phyloP scores from a whole-genome alignment of 352 stramenopile genomes.

The Globisporangium sylvaticum region DNA sequence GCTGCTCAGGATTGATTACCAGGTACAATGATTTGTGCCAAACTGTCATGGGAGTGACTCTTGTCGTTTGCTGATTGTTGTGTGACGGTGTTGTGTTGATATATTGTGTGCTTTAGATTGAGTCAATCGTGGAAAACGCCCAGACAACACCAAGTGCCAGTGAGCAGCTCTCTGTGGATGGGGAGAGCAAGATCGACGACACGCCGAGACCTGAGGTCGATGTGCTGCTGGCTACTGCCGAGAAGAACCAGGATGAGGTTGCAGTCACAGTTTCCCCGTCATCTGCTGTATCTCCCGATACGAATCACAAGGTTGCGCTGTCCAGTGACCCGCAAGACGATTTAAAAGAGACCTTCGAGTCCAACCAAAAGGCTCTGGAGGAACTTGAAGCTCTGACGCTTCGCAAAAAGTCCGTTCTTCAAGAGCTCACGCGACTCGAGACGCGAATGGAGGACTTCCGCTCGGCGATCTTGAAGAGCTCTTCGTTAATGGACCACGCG shows the following conservation, averaged over 20 bases:
- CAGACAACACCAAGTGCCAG: background rate
- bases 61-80: background rate
- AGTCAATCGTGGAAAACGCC: background rate
- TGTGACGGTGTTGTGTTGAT: background rate
- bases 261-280: background rate
- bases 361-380: conserved; percentile 5
- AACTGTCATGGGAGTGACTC: background rate
- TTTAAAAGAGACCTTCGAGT: background rate
- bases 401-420: background rate
- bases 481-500: conserved; percentile 37
- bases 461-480: conserved; percentile 38
- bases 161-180: background rate
- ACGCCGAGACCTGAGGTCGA: conserved; percentile 4
- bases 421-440: conserved; percentile 15
- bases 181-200: background rate
- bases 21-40: conserved; percentile 22
- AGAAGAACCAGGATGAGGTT: conserved; percentile 9
- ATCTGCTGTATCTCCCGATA: background rate
- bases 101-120: conserved; percentile 5
- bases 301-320: background rate
- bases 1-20: conserved; percentile 79
- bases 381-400: background rate
- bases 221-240: background rate
- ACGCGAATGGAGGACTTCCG: conserved; percentile 61
- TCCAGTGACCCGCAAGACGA: no score